phyloP scores from a whole-genome alignment of 495 filamentous ascomycete genomes.

The Parathielavia appendiculata region DNA sequence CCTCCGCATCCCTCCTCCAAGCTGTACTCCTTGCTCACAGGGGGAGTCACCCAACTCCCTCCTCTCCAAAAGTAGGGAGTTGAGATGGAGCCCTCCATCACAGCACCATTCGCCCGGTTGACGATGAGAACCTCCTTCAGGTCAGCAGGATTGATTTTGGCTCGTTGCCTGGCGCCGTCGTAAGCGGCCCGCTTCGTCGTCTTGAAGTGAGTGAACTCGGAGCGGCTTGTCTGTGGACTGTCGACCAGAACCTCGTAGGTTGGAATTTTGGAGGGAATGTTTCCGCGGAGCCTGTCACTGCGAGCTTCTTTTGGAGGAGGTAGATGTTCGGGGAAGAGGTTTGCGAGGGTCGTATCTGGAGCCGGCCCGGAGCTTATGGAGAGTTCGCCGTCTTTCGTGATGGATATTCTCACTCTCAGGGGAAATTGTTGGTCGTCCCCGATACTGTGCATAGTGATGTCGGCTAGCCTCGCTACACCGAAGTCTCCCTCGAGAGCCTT shows the following conservation, averaged over 20 bases:
- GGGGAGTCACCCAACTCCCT: constrained; percentile 63
- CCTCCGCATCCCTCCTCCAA: constrained; percentile 56
- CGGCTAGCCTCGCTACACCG: constrained; percentile 36
- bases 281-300: neutral
- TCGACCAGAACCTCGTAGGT: constrained; percentile 56
- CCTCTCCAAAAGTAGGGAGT: constrained; percentile 72
- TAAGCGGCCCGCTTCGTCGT: constrained; percentile 66
- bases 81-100: constrained; percentile 84
- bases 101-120: constrained; percentile 52
- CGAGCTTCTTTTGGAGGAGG: neutral
- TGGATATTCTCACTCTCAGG: constrained; percentile 48
- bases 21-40: constrained; percentile 32
- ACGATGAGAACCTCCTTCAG: constrained; percentile 69
- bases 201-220: constrained; percentile 68
- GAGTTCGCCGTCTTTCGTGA: constrained; percentile 48
- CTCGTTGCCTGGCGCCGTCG: constrained; percentile 54
- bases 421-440: constrained; percentile 24
- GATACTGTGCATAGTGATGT: constrained; percentile 21
- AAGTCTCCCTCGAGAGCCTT: constrained; percentile 38
- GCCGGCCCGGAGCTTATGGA: constrained; percentile 47
- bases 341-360: constrained; percentile 44
- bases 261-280: constrained; percentile 25
- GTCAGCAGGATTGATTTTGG: constrained; percentile 50
- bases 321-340: constrained; percentile 20
- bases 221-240: constrained; percentile 44